Base-by-base conservation (phyloP, 441 rosid genomes). In the Populus hybrid region DNA sequence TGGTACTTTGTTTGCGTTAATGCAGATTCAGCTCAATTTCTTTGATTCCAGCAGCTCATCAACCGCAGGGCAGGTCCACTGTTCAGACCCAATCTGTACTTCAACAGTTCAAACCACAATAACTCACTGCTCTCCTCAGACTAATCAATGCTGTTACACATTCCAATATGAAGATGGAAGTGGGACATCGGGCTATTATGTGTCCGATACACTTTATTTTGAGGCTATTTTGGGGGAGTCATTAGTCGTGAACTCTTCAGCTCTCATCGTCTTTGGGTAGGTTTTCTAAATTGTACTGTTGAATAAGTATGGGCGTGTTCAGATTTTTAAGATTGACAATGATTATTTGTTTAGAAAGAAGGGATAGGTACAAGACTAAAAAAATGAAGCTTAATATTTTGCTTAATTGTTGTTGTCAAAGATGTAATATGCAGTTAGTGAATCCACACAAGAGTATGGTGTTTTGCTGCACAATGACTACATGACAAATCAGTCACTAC, bases 81-180 rank as follows among this genome's bases (percentile, higher is more conserved):
- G 97, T 78, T 88, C 97, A 11, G 90, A 92, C 83, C 88, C 87
- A 81, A 81, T 89, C 69, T 93, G 97, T 72, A 78, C 84, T 24
- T 84, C 89, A 72, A 89, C 89, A 61, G 63, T 86, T 77, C 86
- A 84, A 30, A 86, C 94, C 0, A 77, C 89, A 1, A 93, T 87
- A 73, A 86, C 96, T 67, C 84, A 85, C n/a, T 95, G 99, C 81
- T 85, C 89, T 67, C 79, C 89, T 73, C 90, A 87, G 84, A 86
- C 73, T 75, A 90, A 89, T 34, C 90, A 82, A 70, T 93, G 99
- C 67, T 64, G 95, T 85, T 95, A 92, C 82, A 78, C 92, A 7
- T 95, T 94, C 84, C 98, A 95, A 80, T 95, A 95, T n/a, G 97
- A 96, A 34, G 99, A 95, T 81, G 98, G 98, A 71, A 95, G 99